Evolutionary conservation across 2,329 filamentous ascomycete species (phyloP), one percentile per base, ranked within the genome.

Genomic region (Alternaria ventricosa): DNA sequence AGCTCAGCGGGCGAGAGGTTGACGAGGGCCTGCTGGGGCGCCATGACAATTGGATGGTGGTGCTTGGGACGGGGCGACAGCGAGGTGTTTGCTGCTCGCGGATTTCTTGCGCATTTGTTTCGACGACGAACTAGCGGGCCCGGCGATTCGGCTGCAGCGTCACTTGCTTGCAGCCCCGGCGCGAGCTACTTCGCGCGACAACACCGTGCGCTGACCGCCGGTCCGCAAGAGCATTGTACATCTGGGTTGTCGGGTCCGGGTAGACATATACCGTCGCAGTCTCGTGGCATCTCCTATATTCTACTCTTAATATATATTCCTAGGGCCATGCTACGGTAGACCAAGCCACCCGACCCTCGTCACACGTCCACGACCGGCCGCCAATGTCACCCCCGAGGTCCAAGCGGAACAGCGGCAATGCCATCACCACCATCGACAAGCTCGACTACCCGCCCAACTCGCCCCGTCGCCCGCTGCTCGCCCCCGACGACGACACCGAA

Each of bases 1-100:
- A 99, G 92, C 84, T 99, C 96, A 75, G 96, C 94, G 51, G 96
- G 95, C 57, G 94, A 97, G 81, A 98, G 90, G 72, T 93, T 90
- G 47, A 87, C 75, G 89, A 88, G 82, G 89, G 88, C 67, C 65
- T 73, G 72, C 58, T 75, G 67, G 57, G 78, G 78, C 28, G 76
- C 69, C 78, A 79, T 79, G n/a, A 63, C 57, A 67, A 18, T 55
- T 44, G 53, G n/a, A 46, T 44, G 20, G 61, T 56, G 53, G 64
- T 51, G 59, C 49, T 36, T 62, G 23, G 61, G 53, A 27, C 44
- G 63, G 55, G 60, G 45, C 56, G 60, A 46, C 23, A 46, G 25
- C 33, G 46, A 51, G 28, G 55, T 57, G 62, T 54, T 59, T 69
- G 59, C 55, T 64, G 45, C 30, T 46, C n/a, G 25, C 51, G 55